These are phyloP conservation scores for Phytophthora pseudosyringae DNA, from an alignment of 352 stramenopile genomes.

Conservation along the genomic window DNA sequence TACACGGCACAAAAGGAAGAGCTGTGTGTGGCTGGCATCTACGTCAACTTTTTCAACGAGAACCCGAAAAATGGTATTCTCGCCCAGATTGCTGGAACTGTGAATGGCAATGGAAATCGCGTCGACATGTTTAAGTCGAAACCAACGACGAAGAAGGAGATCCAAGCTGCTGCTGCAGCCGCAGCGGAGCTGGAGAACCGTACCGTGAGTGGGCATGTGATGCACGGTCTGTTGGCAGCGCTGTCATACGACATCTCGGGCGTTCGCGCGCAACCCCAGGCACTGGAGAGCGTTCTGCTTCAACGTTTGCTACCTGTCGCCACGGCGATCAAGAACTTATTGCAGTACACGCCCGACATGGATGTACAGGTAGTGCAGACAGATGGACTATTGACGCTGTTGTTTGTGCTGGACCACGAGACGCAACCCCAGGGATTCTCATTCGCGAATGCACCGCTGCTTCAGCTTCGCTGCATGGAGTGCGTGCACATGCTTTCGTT, in stretches of 20 bases:
- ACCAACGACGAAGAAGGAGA: conserved; percentile 44
- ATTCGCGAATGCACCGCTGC: conserved; percentile 69
- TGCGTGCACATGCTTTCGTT: conserved; percentile 90
- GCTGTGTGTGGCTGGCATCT: conserved; percentile 85
- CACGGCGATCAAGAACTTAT: conserved; percentile 79
- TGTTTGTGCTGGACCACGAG: conserved; percentile 85
- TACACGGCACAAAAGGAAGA: conserved; percentile 86
- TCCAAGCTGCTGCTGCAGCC: conserved; percentile 42
- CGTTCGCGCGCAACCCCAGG: conserved; percentile 71
- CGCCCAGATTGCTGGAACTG: conserved; percentile 76
- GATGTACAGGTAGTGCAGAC: conserved; percentile 83
- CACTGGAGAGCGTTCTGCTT: conserved; percentile 71
- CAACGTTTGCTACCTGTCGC: conserved; percentile 78
- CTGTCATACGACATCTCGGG: conserved; percentile 77
- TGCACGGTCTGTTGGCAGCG: conserved; percentile 72
- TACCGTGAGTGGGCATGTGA: conserved; percentile 70
- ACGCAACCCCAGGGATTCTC: conserved; percentile 83
- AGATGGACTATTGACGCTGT: conserved; percentile 71
- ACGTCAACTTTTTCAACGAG: conserved; percentile 91
- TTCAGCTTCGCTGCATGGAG: conserved; percentile 88
- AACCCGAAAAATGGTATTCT: conserved; percentile 77
- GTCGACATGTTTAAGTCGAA: conserved; percentile 36
- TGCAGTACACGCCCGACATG: conserved; percentile 87
- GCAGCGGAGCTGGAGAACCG: conserved; percentile 47
- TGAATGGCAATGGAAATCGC: conserved; percentile 48